Evolutionary conservation across 495 filamentous ascomycete genomes (phyloP).

Genomic region (Pyrenula massariospora): DNA sequence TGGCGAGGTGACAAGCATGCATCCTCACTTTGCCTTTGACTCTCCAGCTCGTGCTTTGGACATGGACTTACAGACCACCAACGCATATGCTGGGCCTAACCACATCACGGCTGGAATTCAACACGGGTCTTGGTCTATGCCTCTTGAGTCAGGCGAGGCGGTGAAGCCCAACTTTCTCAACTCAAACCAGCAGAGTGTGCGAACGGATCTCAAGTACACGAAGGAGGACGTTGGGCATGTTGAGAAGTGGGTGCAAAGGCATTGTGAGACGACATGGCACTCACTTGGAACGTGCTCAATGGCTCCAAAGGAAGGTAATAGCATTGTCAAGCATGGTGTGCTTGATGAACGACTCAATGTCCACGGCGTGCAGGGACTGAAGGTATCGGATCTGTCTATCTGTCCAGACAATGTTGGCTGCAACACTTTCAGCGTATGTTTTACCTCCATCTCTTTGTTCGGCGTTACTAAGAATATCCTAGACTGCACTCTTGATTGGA

Average conservation of each 20-base stretch:
- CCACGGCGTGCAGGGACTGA: conserved; percentile 67
- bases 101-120: conserved; percentile 64
- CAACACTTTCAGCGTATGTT: conserved; percentile 50
- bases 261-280: conserved; percentile 78
- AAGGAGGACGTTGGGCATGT: conserved; percentile 56
- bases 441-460: background rate
- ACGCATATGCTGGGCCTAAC: conserved; percentile 60
- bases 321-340: conserved; percentile 70
- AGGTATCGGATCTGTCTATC: conserved; percentile 71
- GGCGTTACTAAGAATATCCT: conserved; percentile 5
- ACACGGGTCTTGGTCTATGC: conserved; percentile 35
- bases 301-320: conserved; percentile 68
- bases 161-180: conserved; percentile 33
- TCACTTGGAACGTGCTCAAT: conserved; percentile 61
- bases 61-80: conserved; percentile 62
- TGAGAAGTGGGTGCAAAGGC: conserved; percentile 60
- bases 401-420: conserved; percentile 76
- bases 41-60: conserved; percentile 57
- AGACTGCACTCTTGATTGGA: conserved; percentile 69
- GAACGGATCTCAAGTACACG: conserved; percentile 53
- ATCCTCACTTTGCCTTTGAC: conserved; percentile 52
- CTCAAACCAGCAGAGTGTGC: conserved; percentile 39
- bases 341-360: conserved; percentile 72
- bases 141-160: conserved; percentile 33
- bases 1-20: conserved; percentile 60